phyloP scores from a whole-genome alignment of 2,329 filamentous ascomycete species.

The Diaporthe sp. region DNA sequence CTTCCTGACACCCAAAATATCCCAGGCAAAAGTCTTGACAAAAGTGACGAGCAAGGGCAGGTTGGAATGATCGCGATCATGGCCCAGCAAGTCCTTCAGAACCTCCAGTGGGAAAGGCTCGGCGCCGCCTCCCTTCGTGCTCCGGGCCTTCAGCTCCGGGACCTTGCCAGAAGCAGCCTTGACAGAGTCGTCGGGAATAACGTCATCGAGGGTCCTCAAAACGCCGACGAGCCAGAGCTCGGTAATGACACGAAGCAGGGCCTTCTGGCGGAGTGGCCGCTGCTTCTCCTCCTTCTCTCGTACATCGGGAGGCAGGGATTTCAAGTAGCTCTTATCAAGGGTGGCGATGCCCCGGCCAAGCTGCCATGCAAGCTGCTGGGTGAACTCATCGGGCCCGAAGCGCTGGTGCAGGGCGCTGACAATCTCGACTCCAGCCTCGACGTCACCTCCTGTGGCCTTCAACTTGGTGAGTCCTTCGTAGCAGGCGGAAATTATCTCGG shows the following conservation, averaged over 20 bases:
- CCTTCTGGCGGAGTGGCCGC: conserved; percentile 85
- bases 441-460: conserved; percentile 86
- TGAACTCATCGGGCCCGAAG: conserved; percentile 92
- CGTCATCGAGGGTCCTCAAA: conserved; percentile 82
- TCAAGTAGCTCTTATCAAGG: conserved; percentile 87
- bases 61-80: conserved; percentile 94
- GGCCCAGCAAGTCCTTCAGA: conserved; percentile 94
- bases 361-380: conserved; percentile 91
- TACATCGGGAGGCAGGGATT: conserved; percentile 82
- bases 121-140: conserved; percentile 75
- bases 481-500: conserved; percentile 95
- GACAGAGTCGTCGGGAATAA: conserved; percentile 74
- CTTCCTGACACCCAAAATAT: conserved; percentile 84
- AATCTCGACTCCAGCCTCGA: conserved; percentile 92
- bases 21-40: conserved; percentile 96
- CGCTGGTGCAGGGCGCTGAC: conserved; percentile 96
- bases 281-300: conserved; percentile 98
- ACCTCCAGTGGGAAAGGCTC: conserved; percentile 98
- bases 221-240: conserved; percentile 96
- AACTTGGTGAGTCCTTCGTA: conserved; percentile 94
- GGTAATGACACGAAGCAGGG: conserved; percentile 89
- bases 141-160: conserved; percentile 70
- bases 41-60: conserved; percentile 93
- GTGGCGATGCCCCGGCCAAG: conserved; percentile 92
- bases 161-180: conserved; percentile 75